Evolutionary conservation across 2,329 filamentous ascomycete species (phyloP).

Genomic region (Emergomyces africanus): DNA sequence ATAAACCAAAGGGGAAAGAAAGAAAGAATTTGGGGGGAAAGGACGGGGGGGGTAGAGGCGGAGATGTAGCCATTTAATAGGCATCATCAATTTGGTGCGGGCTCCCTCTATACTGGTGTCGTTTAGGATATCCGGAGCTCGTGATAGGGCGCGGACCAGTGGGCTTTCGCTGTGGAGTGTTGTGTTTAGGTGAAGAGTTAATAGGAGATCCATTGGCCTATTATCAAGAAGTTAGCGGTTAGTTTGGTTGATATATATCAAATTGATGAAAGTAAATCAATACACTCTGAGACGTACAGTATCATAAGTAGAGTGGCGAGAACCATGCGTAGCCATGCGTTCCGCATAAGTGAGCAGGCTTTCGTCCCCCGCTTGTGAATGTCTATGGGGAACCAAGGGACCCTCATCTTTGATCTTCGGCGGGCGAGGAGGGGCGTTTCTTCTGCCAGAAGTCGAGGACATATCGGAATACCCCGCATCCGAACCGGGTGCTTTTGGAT

Average conservation of each 20-base stretch:
- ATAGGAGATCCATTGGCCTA: constrained; percentile 14
- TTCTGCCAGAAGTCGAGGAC: constrained; percentile 22
- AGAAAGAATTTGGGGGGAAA: background rate
- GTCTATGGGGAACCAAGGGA: constrained; percentile 43
- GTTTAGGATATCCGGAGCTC: constrained; percentile 17
- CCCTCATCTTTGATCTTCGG: constrained; percentile 45
- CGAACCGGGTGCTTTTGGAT: constrained; percentile 25
- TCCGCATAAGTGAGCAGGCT: constrained; percentile 27
- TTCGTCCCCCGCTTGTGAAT: constrained; percentile 27
- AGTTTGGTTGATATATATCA: background rate
- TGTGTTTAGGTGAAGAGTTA: constrained; percentile 20
- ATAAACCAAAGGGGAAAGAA: background rate
- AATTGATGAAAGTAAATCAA: background rate
- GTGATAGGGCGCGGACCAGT: constrained; percentile 36
- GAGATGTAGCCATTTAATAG: constrained; percentile 13
- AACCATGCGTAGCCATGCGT: constrained; percentile 26
- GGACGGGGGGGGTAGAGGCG: too few species aligned
- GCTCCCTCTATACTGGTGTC: constrained; percentile 20
- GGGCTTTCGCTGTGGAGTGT: constrained; percentile 30
- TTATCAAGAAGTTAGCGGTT: background rate
- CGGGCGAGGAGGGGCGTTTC: constrained; percentile 35
- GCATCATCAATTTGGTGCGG: constrained; percentile 25
- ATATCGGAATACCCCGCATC: constrained; percentile 34
- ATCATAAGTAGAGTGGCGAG: constrained; percentile 14
- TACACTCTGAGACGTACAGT: constrained; percentile 14